Evolutionary conservation across 768 basidiomycete species (phyloP), one percentile per base, ranked within the genome.

Genomic region (Pisolithus albus): DNA sequence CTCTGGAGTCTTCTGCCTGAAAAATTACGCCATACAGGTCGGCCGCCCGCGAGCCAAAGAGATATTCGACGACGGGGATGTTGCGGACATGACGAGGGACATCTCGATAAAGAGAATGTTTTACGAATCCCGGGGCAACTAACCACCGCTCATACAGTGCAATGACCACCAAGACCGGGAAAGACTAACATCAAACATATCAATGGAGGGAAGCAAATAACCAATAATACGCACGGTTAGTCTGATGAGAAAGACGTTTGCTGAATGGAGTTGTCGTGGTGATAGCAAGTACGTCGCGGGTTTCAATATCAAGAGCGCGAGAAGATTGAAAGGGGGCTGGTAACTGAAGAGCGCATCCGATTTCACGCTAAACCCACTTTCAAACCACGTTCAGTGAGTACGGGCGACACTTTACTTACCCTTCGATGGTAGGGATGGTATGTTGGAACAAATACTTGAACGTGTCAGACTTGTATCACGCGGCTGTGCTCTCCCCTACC

Each of bases 341-440:
- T 96, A 95, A 44, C 86, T 91, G 71, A 94, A 91, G 16, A 96
- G 73, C 1, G 88, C 88, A 63, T 94, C 91, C 2, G 86, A 84
- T 63, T 92, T 92, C 62, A 92, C 87, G 21, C 91, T 89, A 55
- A 15, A n/a, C 9, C 15, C 21, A 23, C 15, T 15, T 26, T 45
- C 43, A 45, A 24, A 30, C 21, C 28, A 36, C 26, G 11, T 36
- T 18, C 21, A 8, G 47, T 48, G 15, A 8, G 7, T 18, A 30
- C 15, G 34, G 6, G 26, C 26, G 21, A 21, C 40, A 38, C 10
- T n/a, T 42, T 18, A 55, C 73, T 50, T 59, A 87, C 88, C 90
- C 89, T 76, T 94, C 88, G 46, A 95, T 86, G 0, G 92, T 95
- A 34, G 81, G 74, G 51, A 96, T 86, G 7, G 89, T 80, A 58